Evolutionary conservation across 768 basidiomycete genomes (phyloP).

Genomic region (Boletus speciosus): DNA sequence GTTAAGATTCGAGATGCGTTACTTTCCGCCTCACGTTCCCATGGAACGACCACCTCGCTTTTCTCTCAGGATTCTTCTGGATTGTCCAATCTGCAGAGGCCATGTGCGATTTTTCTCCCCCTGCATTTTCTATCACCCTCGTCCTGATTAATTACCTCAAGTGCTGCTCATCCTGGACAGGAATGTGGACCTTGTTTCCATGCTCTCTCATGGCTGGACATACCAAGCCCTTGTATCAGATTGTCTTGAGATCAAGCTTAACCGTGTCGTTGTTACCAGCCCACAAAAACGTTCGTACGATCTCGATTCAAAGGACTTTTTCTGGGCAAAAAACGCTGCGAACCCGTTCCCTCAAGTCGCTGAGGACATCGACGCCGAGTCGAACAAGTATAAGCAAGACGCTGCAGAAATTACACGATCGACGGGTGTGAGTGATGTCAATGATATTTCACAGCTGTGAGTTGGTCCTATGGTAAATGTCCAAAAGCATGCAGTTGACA

Average conservation of each 20-base stretch:
- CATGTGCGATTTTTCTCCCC: constrained; percentile 50
- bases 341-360: constrained; percentile 98
- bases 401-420: constrained; percentile 95
- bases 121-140: not conserved
- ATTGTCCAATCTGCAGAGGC: constrained; percentile 81
- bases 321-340: constrained; percentile 95
- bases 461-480: constrained; percentile 25
- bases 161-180: constrained; percentile 93
- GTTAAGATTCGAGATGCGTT: constrained; percentile 85
- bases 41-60: constrained; percentile 45
- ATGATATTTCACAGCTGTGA: constrained; percentile 91
- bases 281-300: constrained; percentile 84
- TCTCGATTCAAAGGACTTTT: constrained; percentile 97
- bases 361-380: constrained; percentile 90
- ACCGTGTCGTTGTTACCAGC: constrained; percentile 81
- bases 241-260: constrained; percentile 94
- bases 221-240: constrained; percentile 98
- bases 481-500: constrained; percentile 5
- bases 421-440: constrained; percentile 94
- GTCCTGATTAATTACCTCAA: constrained; percentile 31
- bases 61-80: constrained; percentile 82
- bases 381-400: constrained; percentile 92
- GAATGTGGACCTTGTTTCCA: constrained; percentile 90
- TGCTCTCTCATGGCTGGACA: constrained; percentile 97
- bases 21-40: constrained; percentile 63